Base-by-base conservation (phyloP, 441 rosid genomes). In the Populus trichocarpa region DNA sequence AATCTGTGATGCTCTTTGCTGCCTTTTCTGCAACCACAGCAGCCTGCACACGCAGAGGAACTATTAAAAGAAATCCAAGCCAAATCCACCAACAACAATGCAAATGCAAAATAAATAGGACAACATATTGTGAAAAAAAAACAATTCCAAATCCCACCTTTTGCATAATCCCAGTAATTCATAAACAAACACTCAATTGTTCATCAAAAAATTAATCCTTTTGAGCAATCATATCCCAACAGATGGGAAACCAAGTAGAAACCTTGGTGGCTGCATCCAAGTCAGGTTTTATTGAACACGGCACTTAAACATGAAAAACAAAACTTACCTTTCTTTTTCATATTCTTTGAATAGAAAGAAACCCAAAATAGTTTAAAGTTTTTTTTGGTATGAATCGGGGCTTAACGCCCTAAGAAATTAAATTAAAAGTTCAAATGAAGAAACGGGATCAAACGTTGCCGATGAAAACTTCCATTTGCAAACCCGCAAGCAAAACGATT, bases 21-120 rank as follows among this genome's bases (percentile, higher is more conserved):
- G 99, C 97, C 81, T 87, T 90, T 86, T 93, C 96, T 1, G 96
- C 97, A 84, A 77, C 98, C 67, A 81, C 95, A 63, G 91, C 89
- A 84, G 99, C 98, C 99, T 94, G 88, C 80, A 86, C 64, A 46
- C 70, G 80, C 25, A 83, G 77, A 50, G 22, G 75, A 80, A 36
- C 6, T 59, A 66, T 79, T 82, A 81, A 50, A 36, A 78, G 73
- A 16, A 66, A 28, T 57, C 65, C 69, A 73, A 69, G 78, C 25
- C 25, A 3, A 22, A 73, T 57, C 38, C 61, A 10, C 32, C 36
- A 67, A 36, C 14, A 23, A 64, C 69, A 71, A 20, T 59, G 8
- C 35, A 69, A 71, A 20, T 59, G 8, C 35, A 69, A 61, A 53
- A 53, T 53, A 53, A 53, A 16, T 2, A 18, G 61, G 20, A 53